These are phyloP conservation scores for Quercus berberidifolia DNA, from an alignment of 306 rosid species.

Conservation along the genomic window DNA sequence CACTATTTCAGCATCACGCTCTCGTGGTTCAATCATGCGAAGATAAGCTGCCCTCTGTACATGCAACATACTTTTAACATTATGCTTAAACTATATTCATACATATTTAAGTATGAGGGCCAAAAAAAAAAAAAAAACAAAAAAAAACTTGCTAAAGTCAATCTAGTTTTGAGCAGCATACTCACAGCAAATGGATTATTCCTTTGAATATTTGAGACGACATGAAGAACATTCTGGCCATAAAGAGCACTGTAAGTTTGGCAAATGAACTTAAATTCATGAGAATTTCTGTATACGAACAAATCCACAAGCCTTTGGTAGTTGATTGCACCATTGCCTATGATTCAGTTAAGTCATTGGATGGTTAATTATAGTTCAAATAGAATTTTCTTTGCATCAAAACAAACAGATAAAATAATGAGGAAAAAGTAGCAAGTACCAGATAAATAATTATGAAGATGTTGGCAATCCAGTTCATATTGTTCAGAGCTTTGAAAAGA, in stretches of 20 bases:
- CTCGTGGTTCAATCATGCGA: constrained; percentile 22
- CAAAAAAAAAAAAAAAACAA: too few species aligned
- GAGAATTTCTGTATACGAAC: not conserved
- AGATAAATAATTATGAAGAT: constrained; percentile 19
- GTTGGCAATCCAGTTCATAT: constrained; percentile 12
- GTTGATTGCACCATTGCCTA: constrained; percentile 12
- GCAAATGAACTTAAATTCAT: constrained; percentile 15
- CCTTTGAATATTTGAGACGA: constrained; percentile 3
- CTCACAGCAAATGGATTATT: constrained; percentile 21
- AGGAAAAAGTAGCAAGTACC: not conserved
- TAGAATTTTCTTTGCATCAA: not conserved
- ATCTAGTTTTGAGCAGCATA: not conserved
- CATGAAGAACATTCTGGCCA: constrained; percentile 16
- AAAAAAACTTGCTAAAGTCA: too few species aligned
- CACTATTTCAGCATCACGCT: constrained; percentile 21
- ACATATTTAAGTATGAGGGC: too few species aligned
- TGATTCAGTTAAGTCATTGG: not conserved
- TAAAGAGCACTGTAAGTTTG: constrained; percentile 19
- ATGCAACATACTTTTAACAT: not conserved
- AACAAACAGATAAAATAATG: not conserved
- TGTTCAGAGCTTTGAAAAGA: constrained; percentile 1
- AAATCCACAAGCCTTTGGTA: constrained; percentile 9
- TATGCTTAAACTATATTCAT: too few species aligned
- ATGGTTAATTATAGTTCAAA: not conserved
- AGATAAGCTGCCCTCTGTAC: constrained; percentile 18